Percentiles rank a stretch among this genome's conserved stretches.
Evolutionary conservation across 1,139 yeast genomes (phyloP).

Genomic region (Debaryomyces udenii): DNA sequence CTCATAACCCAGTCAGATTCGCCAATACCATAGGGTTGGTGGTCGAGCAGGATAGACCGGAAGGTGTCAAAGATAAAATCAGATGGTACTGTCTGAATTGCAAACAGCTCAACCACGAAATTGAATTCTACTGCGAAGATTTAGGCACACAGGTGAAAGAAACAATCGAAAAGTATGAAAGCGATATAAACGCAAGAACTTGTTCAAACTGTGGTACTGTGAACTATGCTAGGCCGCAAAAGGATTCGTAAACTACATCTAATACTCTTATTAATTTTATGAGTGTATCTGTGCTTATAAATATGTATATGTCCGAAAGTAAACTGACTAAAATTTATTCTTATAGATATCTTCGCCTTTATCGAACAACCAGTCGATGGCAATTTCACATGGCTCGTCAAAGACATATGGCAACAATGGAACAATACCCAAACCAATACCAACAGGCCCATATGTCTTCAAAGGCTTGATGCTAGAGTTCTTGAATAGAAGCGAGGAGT

Average conservation of each 20-base stretch:
- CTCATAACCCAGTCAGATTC: constrained; percentile 89
- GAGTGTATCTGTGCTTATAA: background rate
- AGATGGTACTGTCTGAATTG: constrained; percentile 89
- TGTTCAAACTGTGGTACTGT: constrained; percentile 76
- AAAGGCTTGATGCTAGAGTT: constrained; percentile 42
- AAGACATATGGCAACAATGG: constrained; percentile 78
- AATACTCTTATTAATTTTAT: constrained; percentile 18
- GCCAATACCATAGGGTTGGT: constrained; percentile 88
- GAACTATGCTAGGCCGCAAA: constrained; percentile 61
- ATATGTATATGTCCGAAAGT: constrained; percentile 10
- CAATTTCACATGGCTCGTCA: constrained; percentile 81
- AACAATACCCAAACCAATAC: constrained; percentile 72
- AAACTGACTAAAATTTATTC: constrained; percentile 1
- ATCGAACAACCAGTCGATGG: constrained; percentile 65
- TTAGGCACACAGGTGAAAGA: constrained; percentile 89
- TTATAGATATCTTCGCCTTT: constrained; percentile 50
- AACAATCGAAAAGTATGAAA: constrained; percentile 75
- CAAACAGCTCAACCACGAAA: constrained; percentile 64
- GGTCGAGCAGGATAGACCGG: constrained; percentile 91
- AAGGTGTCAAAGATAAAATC: constrained; percentile 63
- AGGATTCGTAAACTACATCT: no score
- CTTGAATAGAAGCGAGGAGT: constrained; percentile 61
- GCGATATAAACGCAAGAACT: constrained; percentile 62
- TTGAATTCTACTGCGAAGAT: constrained; percentile 73
- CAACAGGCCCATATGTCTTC: constrained; percentile 76